phyloP scores from a whole-genome alignment of 2,329 filamentous ascomycete genomes.

The Pyrenophora teres region DNA sequence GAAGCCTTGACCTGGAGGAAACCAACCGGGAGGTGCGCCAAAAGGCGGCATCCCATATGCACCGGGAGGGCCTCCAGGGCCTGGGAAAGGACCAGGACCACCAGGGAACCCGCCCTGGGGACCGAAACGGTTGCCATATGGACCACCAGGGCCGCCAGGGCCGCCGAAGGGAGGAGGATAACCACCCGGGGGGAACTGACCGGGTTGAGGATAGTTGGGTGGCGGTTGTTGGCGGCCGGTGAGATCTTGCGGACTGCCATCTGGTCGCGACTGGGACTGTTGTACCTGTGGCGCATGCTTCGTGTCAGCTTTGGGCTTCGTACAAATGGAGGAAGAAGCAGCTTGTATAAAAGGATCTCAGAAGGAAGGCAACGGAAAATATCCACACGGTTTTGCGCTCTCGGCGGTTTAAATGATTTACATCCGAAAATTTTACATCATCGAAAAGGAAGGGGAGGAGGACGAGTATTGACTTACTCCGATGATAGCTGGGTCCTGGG shows the following conservation, averaged over 20 bases:
- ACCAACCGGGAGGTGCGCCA: constrained; percentile 74
- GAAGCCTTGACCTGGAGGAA: constrained; percentile 76
- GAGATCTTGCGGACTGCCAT: constrained; percentile 27
- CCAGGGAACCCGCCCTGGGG: constrained; percentile 54
- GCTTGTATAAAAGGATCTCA: constrained; percentile 60
- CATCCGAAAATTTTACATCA: constrained; percentile 98
- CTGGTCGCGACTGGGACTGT: constrained; percentile 33
- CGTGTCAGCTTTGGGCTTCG: constrained; percentile 28
- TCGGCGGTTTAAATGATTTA: constrained; percentile 83
- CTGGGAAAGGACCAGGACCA: constrained; percentile 54
- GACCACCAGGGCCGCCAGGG: constrained; percentile 44
- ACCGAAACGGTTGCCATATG: constrained; percentile 52
- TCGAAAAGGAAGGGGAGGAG: constrained; percentile 47
- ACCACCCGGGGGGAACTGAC: constrained; percentile 49
- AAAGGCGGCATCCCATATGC: constrained; percentile 75
- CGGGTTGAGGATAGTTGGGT: constrained; percentile 47
- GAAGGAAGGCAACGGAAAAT: constrained; percentile 99
- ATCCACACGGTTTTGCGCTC: constrained; percentile 96
- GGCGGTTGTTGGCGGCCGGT: constrained; percentile 45
- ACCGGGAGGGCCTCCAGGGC: constrained; percentile 39
- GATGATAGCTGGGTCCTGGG: constrained; percentile 94
- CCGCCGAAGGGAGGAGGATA: constrained; percentile 49
- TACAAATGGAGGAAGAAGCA: constrained; percentile 16
- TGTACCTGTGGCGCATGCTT: constrained; percentile 37
- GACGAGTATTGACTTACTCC: constrained; percentile 72